Base-by-base conservation (phyloP, 1,284 basidiomycete species). In the Leccinum subrobustum region DNA sequence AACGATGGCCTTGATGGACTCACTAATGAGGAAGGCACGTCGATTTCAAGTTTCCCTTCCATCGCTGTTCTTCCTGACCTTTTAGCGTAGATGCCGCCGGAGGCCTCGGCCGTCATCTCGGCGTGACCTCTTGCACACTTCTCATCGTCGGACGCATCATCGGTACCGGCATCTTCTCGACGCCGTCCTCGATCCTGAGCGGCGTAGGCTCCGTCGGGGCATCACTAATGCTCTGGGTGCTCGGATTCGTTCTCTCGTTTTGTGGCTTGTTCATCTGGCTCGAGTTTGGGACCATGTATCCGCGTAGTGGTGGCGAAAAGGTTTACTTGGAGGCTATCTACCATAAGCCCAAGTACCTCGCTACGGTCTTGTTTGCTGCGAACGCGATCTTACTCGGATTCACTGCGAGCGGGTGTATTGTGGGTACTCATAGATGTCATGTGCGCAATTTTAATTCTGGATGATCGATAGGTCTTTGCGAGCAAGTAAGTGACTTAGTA, bases 161-260 rank as follows among this genome's bases (percentile, higher is more conserved):
- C 53, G 86, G 85, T 1, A 86, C 85, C 0, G 85, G 85, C 7
- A 84, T 86, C 61, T 87, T 87, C 70, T 84, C 84, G 1, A 86
- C 85, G 0, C 83, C 86, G 0, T 83, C 83, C 0, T 83, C 81
- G 1, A 86, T 87, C 63, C 65, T 85, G 27, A 69, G 65, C 0
- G 77, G 79, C 0, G 79, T 82, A 0, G 78, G 79, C 18, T 83
- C 81, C 2, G 73, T 83, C 14, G 83, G 83, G 6, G 81, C 83
- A 2, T 83, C 81, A 0, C 72, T 84, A 11, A 77, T 84, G 74
- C 79, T 84, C 47, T 86, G 83, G 84, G 79, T 83, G 2, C 77
- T 83, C 35, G 84, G 83, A 1, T 82, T 83, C 59, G 35, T 80
- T 6, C 75, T 85, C 8, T 82, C 83, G 1, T 79, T 79, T 57